Evolutionary conservation across 495 filamentous ascomycete species (phyloP).

Genomic region (Xylaria palmicola): DNA sequence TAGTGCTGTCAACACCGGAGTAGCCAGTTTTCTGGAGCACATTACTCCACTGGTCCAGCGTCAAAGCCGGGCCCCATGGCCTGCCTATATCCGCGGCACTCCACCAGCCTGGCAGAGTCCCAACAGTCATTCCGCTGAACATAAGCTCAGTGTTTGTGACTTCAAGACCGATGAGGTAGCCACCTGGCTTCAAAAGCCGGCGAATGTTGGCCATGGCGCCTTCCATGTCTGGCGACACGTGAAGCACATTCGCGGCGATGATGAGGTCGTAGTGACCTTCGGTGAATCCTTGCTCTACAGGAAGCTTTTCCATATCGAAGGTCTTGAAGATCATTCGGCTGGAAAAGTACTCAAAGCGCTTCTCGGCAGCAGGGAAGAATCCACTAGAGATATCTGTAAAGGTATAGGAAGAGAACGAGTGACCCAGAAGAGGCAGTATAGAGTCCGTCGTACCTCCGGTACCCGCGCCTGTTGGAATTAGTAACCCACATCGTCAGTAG

Average conservation of each 20-base stretch:
- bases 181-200: slow-evolving; percentile 53
- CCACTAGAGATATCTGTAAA: background rate
- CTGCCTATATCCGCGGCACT: slow-evolving; percentile 39
- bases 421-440: slow-evolving; percentile 23
- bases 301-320: slow-evolving; percentile 42
- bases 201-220: slow-evolving; percentile 42
- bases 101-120: slow-evolving; percentile 51
- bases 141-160: slow-evolving; percentile 37
- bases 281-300: slow-evolving; percentile 42
- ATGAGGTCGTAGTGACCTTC: slow-evolving; percentile 50
- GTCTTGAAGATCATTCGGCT: slow-evolving; percentile 33
- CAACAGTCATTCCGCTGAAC: slow-evolving; percentile 36
- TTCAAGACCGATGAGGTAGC: slow-evolving; percentile 50
- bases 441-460: slow-evolving; percentile 42
- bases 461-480: slow-evolving; percentile 19
- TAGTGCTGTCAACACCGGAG: slow-evolving; percentile 42
- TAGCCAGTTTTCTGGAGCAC: slow-evolving; percentile 40
- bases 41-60: slow-evolving; percentile 35
- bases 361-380: background rate
- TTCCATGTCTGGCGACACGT: slow-evolving; percentile 43
- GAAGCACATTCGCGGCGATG: slow-evolving; percentile 42
- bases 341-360: background rate
- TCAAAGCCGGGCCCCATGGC: slow-evolving; percentile 31
- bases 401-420: background rate
- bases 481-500: background rate